Conservation (phyloP, 2,329 filamentous ascomycete species). For the Penicillium freii region DNA sequence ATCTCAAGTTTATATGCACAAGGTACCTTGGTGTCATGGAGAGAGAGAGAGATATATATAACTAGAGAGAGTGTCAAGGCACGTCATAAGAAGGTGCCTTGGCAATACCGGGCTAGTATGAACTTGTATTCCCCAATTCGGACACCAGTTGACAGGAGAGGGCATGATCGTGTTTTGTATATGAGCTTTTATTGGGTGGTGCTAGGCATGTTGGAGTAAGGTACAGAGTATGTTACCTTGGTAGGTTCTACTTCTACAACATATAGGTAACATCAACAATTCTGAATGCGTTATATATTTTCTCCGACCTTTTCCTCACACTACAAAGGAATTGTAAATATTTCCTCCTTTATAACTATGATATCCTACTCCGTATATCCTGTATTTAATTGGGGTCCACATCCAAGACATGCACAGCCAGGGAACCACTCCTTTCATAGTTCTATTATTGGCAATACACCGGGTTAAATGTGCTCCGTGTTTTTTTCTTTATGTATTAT, state of each 20-base stretch:
- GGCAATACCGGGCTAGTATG: slow-evolving; percentile 1
- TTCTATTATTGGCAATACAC: slow-evolving; percentile 26
- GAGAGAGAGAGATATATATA: neutral
- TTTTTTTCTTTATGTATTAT: slow-evolving; percentile 5
- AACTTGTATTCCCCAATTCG: neutral
- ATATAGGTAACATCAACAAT: too few relatives aligned
- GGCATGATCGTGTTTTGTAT: neutral
- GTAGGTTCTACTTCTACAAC: too few relatives aligned
- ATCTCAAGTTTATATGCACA: neutral
- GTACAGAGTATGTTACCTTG: too few relatives aligned
- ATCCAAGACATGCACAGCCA: slow-evolving; percentile 18
- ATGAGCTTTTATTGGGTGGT: neutral
- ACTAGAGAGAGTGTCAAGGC: neutral
- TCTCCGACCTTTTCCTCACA: too few relatives aligned
- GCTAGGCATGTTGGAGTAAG: neutral
- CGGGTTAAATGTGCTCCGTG: slow-evolving; percentile 15
- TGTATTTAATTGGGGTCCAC: slow-evolving; percentile 16
- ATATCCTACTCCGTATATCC: neutral
- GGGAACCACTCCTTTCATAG: slow-evolving; percentile 7
- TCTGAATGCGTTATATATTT: too few relatives aligned
- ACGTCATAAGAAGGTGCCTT: neutral
- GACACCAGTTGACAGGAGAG: neutral
- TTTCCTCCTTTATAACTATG: too few relatives aligned
- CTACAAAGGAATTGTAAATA: neutral
- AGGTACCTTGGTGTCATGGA: neutral